Base-by-base conservation (phyloP, 768 basidiomycete species). In the Suillus bovinus region DNA sequence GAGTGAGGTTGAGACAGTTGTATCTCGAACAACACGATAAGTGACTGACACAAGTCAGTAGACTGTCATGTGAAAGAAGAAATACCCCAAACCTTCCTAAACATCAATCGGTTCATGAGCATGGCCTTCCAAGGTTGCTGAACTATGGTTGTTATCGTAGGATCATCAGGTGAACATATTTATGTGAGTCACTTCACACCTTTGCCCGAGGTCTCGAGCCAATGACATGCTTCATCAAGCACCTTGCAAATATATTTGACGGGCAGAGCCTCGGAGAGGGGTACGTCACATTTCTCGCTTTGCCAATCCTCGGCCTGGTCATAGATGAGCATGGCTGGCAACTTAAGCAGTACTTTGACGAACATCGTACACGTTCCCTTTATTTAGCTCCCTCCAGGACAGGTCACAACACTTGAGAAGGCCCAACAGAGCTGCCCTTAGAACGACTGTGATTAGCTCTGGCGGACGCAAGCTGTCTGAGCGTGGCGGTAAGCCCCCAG, bases 271-370 rank as follows among this genome's bases (percentile, higher is more conserved):
- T 95, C 91, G 11, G 88, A 79, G 5, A 96, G 78, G 0, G 86
- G 84, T 0, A 96, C 81, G 22, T 93, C 93, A 67, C 87, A 90
- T 76, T 94, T 95, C 65, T 97, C 94, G 61, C 89, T 83, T 72
- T 93, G 91, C 88, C 91, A 93, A 68, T 94, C 93, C 79, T 94
- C 93, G 63, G 84, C 80, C 93, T 94, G 71, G 62, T 22, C 57
- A 66, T 50, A 61, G 46, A 20, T 50, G 34, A 66, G 67, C 62
- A 69, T 66, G 55, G 46, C 56, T 29, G 38, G 61, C 9, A 60
- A 27, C 62, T 62, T 57, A 50, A 62, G 56, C 54, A 71, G 56
- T 63, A 47, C 55, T 56, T 39, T 55, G 61, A 81, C 89, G 68
- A 68, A 94, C 94, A 77, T 98, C 95, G 61, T 86, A 79, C 34